Conservation (phyloP, 2,329 filamentous ascomycete genomes). For the Neofusicoccum parvum region DNA sequence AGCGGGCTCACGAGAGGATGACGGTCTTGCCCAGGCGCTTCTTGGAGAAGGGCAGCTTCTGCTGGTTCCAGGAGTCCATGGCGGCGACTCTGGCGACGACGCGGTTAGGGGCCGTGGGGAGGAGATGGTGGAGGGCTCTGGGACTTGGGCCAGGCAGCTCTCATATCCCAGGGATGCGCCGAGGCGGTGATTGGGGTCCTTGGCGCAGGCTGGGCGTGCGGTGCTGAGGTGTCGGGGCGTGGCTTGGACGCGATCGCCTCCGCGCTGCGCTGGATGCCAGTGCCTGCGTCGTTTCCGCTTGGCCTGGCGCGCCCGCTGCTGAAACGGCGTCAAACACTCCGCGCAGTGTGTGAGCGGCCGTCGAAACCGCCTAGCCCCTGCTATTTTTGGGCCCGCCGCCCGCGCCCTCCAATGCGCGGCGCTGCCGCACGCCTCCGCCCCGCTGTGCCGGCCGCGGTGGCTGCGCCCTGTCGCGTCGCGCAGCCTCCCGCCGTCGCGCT, state of each 20-base stretch:
- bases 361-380: not conserved
- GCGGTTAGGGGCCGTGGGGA: not conserved
- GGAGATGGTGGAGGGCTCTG: not conserved
- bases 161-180: conserved; percentile 20
- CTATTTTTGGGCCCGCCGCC: conserved; percentile 5
- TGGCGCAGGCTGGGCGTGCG: conserved; percentile 17
- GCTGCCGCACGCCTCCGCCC: not conserved
- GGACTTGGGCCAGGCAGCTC: conserved; percentile 1
- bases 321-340: conserved; percentile 14
- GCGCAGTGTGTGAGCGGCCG: not conserved
- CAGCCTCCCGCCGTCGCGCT: not conserved
- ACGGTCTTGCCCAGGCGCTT: conserved; percentile 53
- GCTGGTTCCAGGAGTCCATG: conserved; percentile 26
- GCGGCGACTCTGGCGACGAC: not conserved
- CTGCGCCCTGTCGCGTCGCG: not conserved
- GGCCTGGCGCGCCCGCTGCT: conserved; percentile 1
- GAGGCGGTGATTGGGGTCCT: conserved; percentile 18
- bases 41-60: conserved; percentile 58
- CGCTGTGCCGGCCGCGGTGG: not conserved
- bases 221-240: conserved; percentile 17
- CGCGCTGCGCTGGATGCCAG: not conserved
- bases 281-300: conserved; percentile 4
- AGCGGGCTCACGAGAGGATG: conserved; percentile 53
- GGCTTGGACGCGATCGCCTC: conserved; percentile 15
- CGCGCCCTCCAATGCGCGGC: not conserved